These are phyloP conservation scores for Gossypium davidsonii DNA, from an alignment of 441 rosid genomes.

Conservation along the genomic window DNA sequence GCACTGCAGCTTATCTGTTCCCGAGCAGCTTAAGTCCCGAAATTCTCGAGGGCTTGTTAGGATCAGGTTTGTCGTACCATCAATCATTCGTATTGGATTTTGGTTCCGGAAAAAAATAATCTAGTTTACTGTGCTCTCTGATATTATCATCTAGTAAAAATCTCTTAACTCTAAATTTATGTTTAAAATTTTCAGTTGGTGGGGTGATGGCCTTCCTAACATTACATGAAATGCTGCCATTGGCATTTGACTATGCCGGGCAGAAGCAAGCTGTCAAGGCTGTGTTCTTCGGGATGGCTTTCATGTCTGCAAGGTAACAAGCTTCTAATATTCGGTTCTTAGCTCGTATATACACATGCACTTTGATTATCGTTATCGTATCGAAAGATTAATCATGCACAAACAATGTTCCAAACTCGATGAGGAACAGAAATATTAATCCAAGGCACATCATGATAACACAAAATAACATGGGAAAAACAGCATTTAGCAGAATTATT, in stretches of 20 bases:
- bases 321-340: not conserved
- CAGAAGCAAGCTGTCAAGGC: constrained; percentile 98
- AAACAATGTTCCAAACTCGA: not conserved
- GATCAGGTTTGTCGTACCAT: constrained; percentile 51
- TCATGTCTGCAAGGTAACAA: constrained; percentile 93
- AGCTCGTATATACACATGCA: not conserved
- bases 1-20: constrained; percentile 76
- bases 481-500: not conserved
- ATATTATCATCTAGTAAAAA: not conserved
- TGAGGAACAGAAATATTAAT: not conserved
- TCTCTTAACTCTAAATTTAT: not conserved
- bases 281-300: constrained; percentile 95
- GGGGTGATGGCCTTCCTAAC: constrained; percentile 99
- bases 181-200: constrained; percentile 57
- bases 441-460: not conserved
- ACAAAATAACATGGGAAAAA: not conserved
- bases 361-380: not conserved
- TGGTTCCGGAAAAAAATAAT: not conserved
- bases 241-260: constrained; percentile 98
- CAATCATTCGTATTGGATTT: not conserved
- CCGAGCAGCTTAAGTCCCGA: constrained; percentile 93
- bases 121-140: not conserved
- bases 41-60: constrained; percentile 90
- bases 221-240: constrained; percentile 95
- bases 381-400: not conserved